A percentile compares a stretch with the other conserved stretches of the same genome.
Evolutionary conservation across 176 grass and related monocot genomes (phyloP).

Genomic region (Eragrostis curvula): DNA sequence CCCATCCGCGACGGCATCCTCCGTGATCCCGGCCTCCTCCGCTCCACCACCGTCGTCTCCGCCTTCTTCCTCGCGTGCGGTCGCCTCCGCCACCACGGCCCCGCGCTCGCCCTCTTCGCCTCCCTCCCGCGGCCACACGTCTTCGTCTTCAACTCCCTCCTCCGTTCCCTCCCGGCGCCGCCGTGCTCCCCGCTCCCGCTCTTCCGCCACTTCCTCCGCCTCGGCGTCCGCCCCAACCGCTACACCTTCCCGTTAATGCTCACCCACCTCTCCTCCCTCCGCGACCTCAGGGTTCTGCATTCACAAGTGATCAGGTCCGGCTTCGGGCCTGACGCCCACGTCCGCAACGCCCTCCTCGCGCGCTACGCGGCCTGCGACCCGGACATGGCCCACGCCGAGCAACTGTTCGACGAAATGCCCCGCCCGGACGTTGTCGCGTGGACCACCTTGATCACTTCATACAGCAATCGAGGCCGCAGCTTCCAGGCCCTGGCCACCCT

Average conservation of each 20-base stretch:
- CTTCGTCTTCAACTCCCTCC: conserved; percentile 60
- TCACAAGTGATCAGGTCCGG: conserved; percentile 54
- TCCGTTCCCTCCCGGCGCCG: conserved; percentile 46
- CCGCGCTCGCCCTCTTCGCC: conserved; percentile 57
- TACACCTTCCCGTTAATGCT: conserved; percentile 70
- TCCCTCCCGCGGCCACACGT: conserved; percentile 55
- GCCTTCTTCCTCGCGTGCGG: conserved; percentile 63
- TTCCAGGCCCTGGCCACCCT: conserved; percentile 47
- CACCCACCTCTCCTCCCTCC: conserved; percentile 53
- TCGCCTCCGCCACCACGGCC: conserved; percentile 54
- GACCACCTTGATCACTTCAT: conserved; percentile 57
- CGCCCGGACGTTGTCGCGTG: conserved; percentile 44
- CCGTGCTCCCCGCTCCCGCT: conserved; percentile 56
- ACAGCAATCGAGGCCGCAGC: conserved; percentile 37
- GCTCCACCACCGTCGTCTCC: conserved; percentile 45
- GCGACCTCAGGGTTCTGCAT: conserved; percentile 46
- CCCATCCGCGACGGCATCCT: conserved; percentile 46
- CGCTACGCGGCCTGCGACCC: conserved; percentile 34
- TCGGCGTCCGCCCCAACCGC: conserved; percentile 64
- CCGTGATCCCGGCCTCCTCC: conserved; percentile 33
- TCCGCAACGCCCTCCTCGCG: conserved; percentile 58
- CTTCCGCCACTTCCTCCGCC: conserved; percentile 55
- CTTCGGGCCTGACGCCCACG: conserved; percentile 50
- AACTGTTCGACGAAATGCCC: conserved; percentile 72
- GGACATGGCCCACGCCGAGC: conserved; percentile 28